These are phyloP conservation scores for Apiospora sp. DNA, from an alignment of 2,329 filamentous ascomycete species.

Conservation along the genomic window DNA sequence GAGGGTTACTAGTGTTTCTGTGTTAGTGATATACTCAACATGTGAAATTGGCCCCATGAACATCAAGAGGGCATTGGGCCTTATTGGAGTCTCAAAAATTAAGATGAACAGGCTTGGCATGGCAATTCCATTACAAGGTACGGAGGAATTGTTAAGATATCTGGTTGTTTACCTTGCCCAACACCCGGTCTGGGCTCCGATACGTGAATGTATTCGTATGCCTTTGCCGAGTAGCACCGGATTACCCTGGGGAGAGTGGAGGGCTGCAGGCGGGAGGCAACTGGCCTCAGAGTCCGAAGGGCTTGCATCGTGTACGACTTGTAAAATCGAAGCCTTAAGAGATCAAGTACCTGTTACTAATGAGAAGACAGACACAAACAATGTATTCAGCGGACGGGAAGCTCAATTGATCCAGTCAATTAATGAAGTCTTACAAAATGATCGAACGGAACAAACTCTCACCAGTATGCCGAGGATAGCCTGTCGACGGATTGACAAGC, in stretches of 20 bases:
- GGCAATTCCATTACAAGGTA: neutral
- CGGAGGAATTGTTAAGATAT: neutral
- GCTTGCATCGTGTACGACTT: conserved; percentile 54
- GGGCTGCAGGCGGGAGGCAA: conserved; percentile 66
- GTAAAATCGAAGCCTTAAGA: neutral
- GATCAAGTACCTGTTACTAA: neutral
- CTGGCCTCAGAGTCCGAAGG: conserved; percentile 66
- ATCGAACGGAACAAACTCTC: neutral
- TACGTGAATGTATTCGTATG: conserved; percentile 84
- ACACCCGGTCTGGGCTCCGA: conserved; percentile 89
- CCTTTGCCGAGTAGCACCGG: conserved; percentile 59
- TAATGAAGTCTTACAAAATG: neutral
- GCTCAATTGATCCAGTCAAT: conserved; percentile 16
- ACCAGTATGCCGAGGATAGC: conserved; percentile 27
- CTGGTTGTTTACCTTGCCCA: conserved; percentile 72
- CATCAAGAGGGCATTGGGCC: neutral
- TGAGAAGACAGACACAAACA: neutral
- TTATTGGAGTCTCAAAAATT: neutral
- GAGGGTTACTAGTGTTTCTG: conserved; percentile 73
- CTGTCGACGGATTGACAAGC: conserved; percentile 7
- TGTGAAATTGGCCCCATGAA: neutral
- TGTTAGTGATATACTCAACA: conserved; percentile 27
- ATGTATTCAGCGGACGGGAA: neutral
- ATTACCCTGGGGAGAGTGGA: conserved; percentile 63
- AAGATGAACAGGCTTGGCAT: conserved; percentile 21